A percentile compares a stretch with the other conserved stretches of the same genome.
Evolutionary conservation across 2,329 filamentous ascomycete species (phyloP).

Genomic region (Microdochium bolleyi): DNA sequence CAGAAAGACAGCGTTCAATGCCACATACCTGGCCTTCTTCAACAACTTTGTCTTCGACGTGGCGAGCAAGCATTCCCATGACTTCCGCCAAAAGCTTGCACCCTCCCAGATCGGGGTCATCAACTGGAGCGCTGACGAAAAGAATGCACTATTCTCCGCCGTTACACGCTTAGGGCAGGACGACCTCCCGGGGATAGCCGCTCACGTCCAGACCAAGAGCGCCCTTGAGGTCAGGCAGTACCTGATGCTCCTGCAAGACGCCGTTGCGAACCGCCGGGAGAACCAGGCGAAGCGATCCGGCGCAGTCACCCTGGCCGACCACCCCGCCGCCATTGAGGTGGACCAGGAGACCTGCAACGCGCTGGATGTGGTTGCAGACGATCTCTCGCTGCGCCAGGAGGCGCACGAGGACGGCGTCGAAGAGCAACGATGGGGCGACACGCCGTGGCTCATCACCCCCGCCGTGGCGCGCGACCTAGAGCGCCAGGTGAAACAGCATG

Average conservation of each 20-base stretch:
- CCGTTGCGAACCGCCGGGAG: slow-evolving; percentile 29
- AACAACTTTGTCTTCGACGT: slow-evolving; percentile 53
- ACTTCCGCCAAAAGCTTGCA: slow-evolving; percentile 15
- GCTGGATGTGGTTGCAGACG: slow-evolving; percentile 62
- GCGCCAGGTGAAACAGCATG: slow-evolving; percentile 6
- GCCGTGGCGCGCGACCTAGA: slow-evolving; percentile 20
- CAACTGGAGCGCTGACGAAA: slow-evolving; percentile 64
- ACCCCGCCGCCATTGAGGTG: slow-evolving; percentile 68
- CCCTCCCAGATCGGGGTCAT: slow-evolving; percentile 60
- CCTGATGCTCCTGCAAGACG: slow-evolving; percentile 51
- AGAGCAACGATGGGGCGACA: slow-evolving; percentile 45
- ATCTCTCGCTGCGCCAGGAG: slow-evolving; percentile 57
- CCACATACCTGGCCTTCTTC: slow-evolving; percentile 39
- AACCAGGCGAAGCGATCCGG: slow-evolving; percentile 17
- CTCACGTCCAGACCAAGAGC: slow-evolving; percentile 61
- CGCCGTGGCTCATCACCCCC: slow-evolving; percentile 57
- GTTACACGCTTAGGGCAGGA: slow-evolving; percentile 57
- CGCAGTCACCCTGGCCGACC: slow-evolving; percentile 39
- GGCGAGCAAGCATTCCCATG: slow-evolving; percentile 9
- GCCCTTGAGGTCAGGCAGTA: slow-evolving; percentile 67
- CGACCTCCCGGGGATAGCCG: slow-evolving; percentile 54
- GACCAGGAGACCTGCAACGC: slow-evolving; percentile 54
- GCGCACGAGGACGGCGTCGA: slow-evolving; percentile 53
- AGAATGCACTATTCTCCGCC: slow-evolving; percentile 59
- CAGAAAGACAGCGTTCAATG: slow-evolving; percentile 31